Evolutionary conservation across 1,284 basidiomycete species (phyloP).

Genomic region (Coriolopsis trogii): DNA sequence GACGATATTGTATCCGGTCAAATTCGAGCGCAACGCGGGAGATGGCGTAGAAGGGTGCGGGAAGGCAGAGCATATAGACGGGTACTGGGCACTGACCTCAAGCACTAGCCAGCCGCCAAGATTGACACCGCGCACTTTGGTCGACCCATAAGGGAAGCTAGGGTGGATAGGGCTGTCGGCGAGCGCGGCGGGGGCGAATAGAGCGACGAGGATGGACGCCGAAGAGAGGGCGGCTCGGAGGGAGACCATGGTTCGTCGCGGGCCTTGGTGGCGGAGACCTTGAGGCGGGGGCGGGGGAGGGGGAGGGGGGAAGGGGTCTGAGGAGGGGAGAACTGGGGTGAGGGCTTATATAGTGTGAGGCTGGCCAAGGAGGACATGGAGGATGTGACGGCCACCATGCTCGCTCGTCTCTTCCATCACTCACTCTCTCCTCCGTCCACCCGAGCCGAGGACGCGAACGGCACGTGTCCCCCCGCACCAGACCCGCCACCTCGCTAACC

Average conservation of each 20-base stretch:
- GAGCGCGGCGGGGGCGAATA: slow-evolving; percentile 23
- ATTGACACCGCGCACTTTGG: slow-evolving; percentile 74
- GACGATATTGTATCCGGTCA: no score
- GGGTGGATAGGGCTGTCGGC: slow-evolving; percentile 40
- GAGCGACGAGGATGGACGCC: slow-evolving; percentile 21
- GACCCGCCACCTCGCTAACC: not conserved
- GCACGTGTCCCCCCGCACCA: not conserved
- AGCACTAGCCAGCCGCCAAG: slow-evolving; percentile 82
- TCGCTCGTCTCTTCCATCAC: not conserved
- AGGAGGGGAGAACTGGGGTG: slow-evolving; percentile 1
- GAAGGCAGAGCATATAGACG: no score
- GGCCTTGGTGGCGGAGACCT: slow-evolving; percentile 2
- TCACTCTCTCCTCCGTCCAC: no score
- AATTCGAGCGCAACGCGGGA: no score
- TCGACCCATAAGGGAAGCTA: slow-evolving; percentile 53
- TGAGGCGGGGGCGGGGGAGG: not conserved
- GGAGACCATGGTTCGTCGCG: slow-evolving; percentile 25
- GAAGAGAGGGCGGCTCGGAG: slow-evolving; percentile 15
- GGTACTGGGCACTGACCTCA: slow-evolving; percentile 47
- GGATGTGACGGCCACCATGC: slow-evolving; percentile 2
- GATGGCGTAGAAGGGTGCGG: not conserved
- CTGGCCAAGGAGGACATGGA: not conserved
- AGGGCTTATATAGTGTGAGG: slow-evolving; percentile 12
- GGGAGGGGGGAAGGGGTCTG: slow-evolving; percentile 6
- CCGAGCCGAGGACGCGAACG: not conserved